Percentiles rank a stretch among this genome's conserved stretches.
phyloP scores from a whole-genome alignment of 2,329 filamentous ascomycete species.

The Magnaporthiopsis incrustans region DNA sequence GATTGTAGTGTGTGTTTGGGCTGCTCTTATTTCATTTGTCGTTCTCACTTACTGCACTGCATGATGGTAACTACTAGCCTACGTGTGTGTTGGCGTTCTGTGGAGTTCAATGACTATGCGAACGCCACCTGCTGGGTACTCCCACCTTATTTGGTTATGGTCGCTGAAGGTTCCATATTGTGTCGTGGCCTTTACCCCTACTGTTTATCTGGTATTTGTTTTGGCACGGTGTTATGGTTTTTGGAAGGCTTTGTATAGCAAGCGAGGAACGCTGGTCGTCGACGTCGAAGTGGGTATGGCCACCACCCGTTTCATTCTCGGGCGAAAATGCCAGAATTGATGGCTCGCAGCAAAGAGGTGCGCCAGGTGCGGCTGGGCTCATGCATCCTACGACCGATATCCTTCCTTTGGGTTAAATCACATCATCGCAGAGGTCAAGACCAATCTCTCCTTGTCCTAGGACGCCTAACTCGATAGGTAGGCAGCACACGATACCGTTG shows the following conservation, averaged over 20 bases:
- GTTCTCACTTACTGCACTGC: not conserved
- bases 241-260: not conserved
- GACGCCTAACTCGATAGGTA: too few relatives aligned
- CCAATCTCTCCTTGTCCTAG: too few relatives aligned
- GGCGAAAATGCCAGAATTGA: too few relatives aligned
- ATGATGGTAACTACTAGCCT: not conserved
- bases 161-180: not conserved
- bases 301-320: too few relatives aligned
- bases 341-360: too few relatives aligned
- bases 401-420: too few relatives aligned
- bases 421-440: too few relatives aligned
- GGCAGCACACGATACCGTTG: too few relatives aligned
- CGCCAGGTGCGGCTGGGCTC: too few relatives aligned
- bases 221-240: not conserved
- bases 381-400: too few relatives aligned
- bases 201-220: not conserved
- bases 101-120: not conserved
- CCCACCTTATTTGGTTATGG: not conserved
- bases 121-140: not conserved
- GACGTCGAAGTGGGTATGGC: too few relatives aligned
- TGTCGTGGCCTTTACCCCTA: not conserved
- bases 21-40: not conserved
- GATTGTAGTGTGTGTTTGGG: conserved; percentile 11
- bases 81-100: not conserved
- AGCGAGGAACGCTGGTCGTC: not conserved